Percentiles rank a stretch among this genome's conserved stretches.
These are phyloP conservation scores for Phialophora macrospora DNA, from an alignment of 2,329 filamentous ascomycete genomes.

Conservation along the genomic window DNA sequence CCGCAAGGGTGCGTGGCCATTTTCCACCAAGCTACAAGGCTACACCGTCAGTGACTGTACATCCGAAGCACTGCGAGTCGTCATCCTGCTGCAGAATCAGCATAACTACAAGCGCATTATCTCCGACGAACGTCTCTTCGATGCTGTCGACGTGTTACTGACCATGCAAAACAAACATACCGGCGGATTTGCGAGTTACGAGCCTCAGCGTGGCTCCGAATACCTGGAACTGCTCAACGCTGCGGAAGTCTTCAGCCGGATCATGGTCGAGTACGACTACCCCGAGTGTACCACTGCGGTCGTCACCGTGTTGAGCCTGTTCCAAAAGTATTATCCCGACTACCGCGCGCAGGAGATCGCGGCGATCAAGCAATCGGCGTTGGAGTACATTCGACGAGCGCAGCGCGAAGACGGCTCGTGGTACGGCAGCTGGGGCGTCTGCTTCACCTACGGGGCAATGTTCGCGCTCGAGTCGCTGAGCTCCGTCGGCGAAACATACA, in stretches of 20 bases:
- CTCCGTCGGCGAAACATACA: slow-evolving; percentile 79
- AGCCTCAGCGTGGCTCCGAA: slow-evolving; percentile 76
- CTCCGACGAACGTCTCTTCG: slow-evolving; percentile 76
- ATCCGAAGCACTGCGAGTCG: slow-evolving; percentile 84
- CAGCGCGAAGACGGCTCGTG: slow-evolving; percentile 86
- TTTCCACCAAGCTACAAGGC: slow-evolving; percentile 89
- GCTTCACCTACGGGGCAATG: slow-evolving; percentile 96
- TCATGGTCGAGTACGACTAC: slow-evolving; percentile 99
- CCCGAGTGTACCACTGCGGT: slow-evolving; percentile 96
- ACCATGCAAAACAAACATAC: slow-evolving; percentile 82
- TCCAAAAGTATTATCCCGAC: slow-evolving; percentile 77
- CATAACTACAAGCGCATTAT: slow-evolving; percentile 75
- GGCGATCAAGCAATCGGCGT: slow-evolving; percentile 71
- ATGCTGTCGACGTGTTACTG: slow-evolving; percentile 87
- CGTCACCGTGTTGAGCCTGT: slow-evolving; percentile 83
- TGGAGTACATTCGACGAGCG: slow-evolving; percentile 79
- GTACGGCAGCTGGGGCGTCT: slow-evolving; percentile 98
- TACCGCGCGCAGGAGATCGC: slow-evolving; percentile 79
- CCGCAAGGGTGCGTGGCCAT: slow-evolving; percentile 93
- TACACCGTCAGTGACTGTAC: slow-evolving; percentile 97
- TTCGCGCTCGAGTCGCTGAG: slow-evolving; percentile 89
- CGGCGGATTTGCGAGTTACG: slow-evolving; percentile 89
- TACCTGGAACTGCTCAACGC: slow-evolving; percentile 87
- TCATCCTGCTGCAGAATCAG: slow-evolving; percentile 80
- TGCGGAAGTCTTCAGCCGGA: slow-evolving; percentile 92